phyloP scores from a whole-genome alignment of 1,284 basidiomycete genomes.

The Rhizoctonia solani region DNA sequence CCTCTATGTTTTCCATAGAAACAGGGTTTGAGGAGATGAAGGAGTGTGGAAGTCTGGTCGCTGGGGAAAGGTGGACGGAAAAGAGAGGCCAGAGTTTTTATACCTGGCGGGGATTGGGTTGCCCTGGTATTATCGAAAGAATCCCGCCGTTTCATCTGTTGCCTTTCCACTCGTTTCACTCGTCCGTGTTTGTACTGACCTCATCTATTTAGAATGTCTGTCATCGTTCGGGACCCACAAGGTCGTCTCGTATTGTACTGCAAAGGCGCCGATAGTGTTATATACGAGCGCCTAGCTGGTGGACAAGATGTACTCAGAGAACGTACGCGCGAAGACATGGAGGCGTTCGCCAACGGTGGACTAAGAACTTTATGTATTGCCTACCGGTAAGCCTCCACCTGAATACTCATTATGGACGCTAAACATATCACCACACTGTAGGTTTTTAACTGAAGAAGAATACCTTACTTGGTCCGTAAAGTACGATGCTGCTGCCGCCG shows the following conservation, averaged over 20 bases:
- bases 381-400: conserved; percentile 52
- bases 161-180: not conserved
- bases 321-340: conserved; percentile 83
- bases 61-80: not conserved
- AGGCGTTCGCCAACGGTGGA: conserved; percentile 90
- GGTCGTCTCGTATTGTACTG: conserved; percentile 83
- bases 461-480: conserved; percentile 79
- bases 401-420: not conserved
- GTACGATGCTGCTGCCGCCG: conserved; percentile 80
- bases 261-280: conserved; percentile 97
- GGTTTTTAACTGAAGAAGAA: conserved; percentile 77
- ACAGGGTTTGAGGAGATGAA: too few relatives aligned
- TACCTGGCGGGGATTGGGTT: too few relatives aligned
- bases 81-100: too few relatives aligned
- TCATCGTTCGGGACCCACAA: conserved; percentile 81
- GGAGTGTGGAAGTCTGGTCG: too few relatives aligned
- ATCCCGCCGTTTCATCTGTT: too few relatives aligned
- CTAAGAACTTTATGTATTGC: conserved; percentile 91
- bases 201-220: conserved; percentile 65
- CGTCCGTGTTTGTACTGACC: not conserved
- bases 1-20: too few relatives aligned
- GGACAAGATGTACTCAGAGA: conserved; percentile 81
- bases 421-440: not conserved
- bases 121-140: too few relatives aligned
- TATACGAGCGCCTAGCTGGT: conserved; percentile 79